Evolutionary conservation across 345 rosid genomes (phyloP), one percentile per base, ranked within the genome.

Genomic region (Triadica sebifera): DNA sequence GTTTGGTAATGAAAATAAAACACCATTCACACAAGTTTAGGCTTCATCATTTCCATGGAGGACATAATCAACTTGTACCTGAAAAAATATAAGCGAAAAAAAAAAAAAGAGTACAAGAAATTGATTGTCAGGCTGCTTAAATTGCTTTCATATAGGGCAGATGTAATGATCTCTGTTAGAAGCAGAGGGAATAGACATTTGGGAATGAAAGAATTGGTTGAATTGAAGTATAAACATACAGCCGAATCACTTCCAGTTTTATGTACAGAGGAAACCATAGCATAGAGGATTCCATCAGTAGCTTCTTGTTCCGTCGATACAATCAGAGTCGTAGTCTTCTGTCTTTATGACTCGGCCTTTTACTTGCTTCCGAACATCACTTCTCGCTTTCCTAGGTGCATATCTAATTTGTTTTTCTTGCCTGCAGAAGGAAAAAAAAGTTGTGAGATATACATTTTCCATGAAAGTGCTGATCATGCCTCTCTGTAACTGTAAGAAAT

Each of bases 351-450:
- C 58, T 67, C 63, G 37, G 11, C 80, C 84, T 73, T 81, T 81
- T 56, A 72, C 78, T 58, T 70, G 67, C 78, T 78, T 81, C 52
- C 75, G 37, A 8, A 58, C 79, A 79, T 81, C 82, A 19, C 49
- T 70, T 74, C 62, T 78, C 25, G 74, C 70, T 79, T 80, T 86
- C 74, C 46, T 71, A 13, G 79, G 66, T 20, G 81, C 79, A 69
- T 65, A 75, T 37, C 65, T 75, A 67, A 52, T 74, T 71, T 77
- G 71, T 16, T 81, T 85, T 37, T 79, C 85, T 16, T 75, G 75
- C 81, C 88, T 85, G 81, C 50, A 70, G 6, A 22, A 12, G 10
- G 41, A 51, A 50, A 12, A 7, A n/a, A 11, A 46, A n/a, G 41
- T 5, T 49, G 19, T 66, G 10, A 74, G 9, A 15, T 19, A 71